Evolutionary conservation across 2,329 filamentous ascomycete species (phyloP), one percentile per base, ranked within the genome.

Genomic region (Penicillium sp.): DNA sequence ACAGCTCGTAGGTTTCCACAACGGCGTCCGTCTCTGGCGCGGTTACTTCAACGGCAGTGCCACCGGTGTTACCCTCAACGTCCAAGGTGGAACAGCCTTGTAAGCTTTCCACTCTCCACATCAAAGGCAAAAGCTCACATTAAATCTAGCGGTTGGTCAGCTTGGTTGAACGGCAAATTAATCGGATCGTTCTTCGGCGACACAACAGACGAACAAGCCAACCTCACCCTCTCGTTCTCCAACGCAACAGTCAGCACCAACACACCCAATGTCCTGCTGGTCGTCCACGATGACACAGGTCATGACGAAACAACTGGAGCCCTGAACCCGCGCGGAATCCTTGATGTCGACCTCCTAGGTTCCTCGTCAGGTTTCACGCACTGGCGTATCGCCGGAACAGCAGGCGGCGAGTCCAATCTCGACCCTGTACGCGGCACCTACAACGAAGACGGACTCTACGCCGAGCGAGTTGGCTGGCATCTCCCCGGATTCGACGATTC

Each of bases 371-470:
- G 66, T 22, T 85, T 86, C 68, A 78, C 74, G 0, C 76, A 78
- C 9, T 87, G 85, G 85, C 83, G 80, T 66, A 78, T 87, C 22
- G 81, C 83, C 2, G 84, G 84, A 7, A 82, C 79, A 21, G 84
- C 84, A 0, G 82, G 82, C 24, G 78, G 83, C 2, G 76, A 83
- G 52, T 68, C 71, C 10, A 74, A 79, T 55, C 72, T 87, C 35
- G 85, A 87, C 60, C 81, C 82, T 0, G 70, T 86, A 1, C 79
- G 84, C 1, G 83, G 84, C 0, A 77, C 80, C 0, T 75, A 81
- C 29, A 84, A 84, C 54, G 84, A 87, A 67, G 85, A 84, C 21
- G 84, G 84, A 0, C 75, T 87, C 3, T 80, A 79, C 47, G 81
- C 81, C 1, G 85, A 87, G 66, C 79, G 85, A 8, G 70, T 85